phyloP scores from a whole-genome alignment of 208 protist genomes.

The Borovskyia barvae region DNA sequence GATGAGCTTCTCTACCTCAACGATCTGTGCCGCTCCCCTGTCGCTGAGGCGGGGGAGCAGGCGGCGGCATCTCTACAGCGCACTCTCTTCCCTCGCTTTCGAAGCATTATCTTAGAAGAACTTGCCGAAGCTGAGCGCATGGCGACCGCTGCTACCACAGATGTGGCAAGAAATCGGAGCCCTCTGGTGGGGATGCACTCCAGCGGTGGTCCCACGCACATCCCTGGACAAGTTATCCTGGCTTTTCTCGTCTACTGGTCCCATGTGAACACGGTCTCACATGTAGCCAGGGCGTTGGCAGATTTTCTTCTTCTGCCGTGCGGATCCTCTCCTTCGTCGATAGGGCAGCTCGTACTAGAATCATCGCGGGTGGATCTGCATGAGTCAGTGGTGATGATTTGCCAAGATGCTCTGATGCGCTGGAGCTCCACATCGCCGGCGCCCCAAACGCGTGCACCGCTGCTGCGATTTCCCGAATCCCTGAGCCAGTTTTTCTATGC shows the following conservation, averaged over 20 bases:
- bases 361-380: conserved; percentile 27
- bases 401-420: conserved; percentile 13
- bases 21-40: conserved; percentile 61
- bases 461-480: conserved; percentile 12
- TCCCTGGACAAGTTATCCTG: conserved; percentile 10
- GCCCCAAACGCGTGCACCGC: not conserved
- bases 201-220: not conserved
- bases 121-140: no score
- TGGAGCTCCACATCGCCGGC: not conserved
- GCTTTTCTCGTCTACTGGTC: conserved; percentile 26
- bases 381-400: conserved; percentile 18
- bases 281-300: conserved; percentile 15
- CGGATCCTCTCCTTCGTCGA: not conserved
- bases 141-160: no score
- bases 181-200: no score
- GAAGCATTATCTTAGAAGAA: conserved; percentile 6
- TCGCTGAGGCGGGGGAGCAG: conserved; percentile 13
- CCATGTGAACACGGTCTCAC: conserved; percentile 21
- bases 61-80: conserved; percentile 11
- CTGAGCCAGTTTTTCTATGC: conserved; percentile 25
- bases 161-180: no score
- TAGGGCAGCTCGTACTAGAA: conserved; percentile 20
- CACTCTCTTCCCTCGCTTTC: conserved; percentile 25
- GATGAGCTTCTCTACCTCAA: conserved; percentile 86
- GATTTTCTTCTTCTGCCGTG: conserved; percentile 15